These are phyloP conservation scores for Lithospermum erythrorhizon DNA, from an alignment of 257 asterid genomes.

Conservation along the genomic window DNA sequence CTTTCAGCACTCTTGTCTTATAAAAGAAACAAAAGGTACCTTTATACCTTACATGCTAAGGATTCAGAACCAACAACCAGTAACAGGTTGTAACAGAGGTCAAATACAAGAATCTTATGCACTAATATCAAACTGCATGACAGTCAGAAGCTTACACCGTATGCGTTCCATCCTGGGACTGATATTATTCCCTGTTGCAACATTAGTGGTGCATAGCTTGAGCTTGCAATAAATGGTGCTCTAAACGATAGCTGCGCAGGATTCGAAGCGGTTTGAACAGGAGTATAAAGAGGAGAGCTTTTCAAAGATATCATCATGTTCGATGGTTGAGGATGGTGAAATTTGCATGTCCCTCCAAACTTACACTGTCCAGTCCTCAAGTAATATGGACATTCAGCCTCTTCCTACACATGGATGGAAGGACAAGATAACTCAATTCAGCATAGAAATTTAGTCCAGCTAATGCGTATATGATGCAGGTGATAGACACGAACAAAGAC, in stretches of 20 bases:
- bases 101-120: neutral
- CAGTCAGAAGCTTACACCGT: constrained; percentile 44
- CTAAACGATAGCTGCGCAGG: constrained; percentile 69
- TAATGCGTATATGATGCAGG: neutral
- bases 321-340: constrained; percentile 93
- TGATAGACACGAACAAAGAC: neutral
- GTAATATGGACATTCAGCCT: constrained; percentile 79
- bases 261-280: constrained; percentile 61
- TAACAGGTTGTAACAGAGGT: neutral
- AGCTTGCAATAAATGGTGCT: constrained; percentile 71
- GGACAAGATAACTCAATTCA: constrained; percentile 12
- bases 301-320: constrained; percentile 79
- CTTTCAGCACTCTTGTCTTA: no score
- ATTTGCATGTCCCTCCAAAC: constrained; percentile 93
- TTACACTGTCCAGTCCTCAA: constrained; percentile 91
- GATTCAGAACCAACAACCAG: no score
- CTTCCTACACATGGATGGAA: constrained; percentile 39
- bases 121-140: neutral
- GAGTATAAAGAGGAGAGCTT: constrained; percentile 87
- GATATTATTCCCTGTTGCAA: constrained; percentile 87
- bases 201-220: constrained; percentile 74
- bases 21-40: no score
- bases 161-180: constrained; percentile 82
- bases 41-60: no score
- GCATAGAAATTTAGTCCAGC: constrained; percentile 4